Evolutionary conservation across 2,329 filamentous ascomycete genomes (phyloP).

Genomic region (Ustilaginoidea virens): DNA sequence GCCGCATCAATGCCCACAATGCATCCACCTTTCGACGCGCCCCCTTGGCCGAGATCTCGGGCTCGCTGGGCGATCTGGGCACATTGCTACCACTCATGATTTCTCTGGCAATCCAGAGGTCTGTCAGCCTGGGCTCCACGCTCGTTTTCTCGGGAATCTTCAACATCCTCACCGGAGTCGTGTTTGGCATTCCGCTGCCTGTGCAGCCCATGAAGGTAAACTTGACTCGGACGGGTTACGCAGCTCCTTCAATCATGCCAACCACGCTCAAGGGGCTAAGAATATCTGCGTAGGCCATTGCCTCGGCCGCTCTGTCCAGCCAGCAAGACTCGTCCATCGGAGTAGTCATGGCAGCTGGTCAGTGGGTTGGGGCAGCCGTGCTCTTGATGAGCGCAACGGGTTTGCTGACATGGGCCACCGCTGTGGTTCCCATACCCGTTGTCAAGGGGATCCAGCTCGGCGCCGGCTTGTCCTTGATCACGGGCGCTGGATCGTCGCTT

Average conservation of each 20-base stretch:
- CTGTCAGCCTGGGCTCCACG: conserved; percentile 69
- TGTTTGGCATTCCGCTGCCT: conserved; percentile 79
- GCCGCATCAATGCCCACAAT: conserved; percentile 29
- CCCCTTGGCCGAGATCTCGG: conserved; percentile 62
- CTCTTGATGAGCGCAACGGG: conserved; percentile 67
- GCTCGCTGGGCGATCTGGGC: conserved; percentile 74
- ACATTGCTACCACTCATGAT: conserved; percentile 83
- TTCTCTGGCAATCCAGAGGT: conserved; percentile 61
- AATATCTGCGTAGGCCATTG: conserved; percentile 78
- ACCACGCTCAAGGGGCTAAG: too few species aligned
- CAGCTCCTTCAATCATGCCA: too few species aligned
- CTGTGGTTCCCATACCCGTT: conserved; percentile 68
- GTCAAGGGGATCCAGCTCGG: conserved; percentile 93
- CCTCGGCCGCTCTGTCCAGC: conserved; percentile 68
- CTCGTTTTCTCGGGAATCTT: conserved; percentile 78
- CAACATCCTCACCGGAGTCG: conserved; percentile 67
- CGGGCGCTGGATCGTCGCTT: conserved; percentile 58
- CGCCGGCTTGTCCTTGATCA: conserved; percentile 68
- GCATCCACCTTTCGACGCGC: conserved; percentile 28
- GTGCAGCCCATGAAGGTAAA: conserved; percentile 70
- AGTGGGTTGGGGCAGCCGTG: conserved; percentile 57
- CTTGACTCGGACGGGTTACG: too few species aligned
- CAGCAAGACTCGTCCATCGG: conserved; percentile 31
- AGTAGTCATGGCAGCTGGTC: conserved; percentile 67
- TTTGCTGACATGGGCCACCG: conserved; percentile 56